phyloP scores from a whole-genome alignment of 2,329 filamentous ascomycete genomes.

The Mycosphaerella sp. region DNA sequence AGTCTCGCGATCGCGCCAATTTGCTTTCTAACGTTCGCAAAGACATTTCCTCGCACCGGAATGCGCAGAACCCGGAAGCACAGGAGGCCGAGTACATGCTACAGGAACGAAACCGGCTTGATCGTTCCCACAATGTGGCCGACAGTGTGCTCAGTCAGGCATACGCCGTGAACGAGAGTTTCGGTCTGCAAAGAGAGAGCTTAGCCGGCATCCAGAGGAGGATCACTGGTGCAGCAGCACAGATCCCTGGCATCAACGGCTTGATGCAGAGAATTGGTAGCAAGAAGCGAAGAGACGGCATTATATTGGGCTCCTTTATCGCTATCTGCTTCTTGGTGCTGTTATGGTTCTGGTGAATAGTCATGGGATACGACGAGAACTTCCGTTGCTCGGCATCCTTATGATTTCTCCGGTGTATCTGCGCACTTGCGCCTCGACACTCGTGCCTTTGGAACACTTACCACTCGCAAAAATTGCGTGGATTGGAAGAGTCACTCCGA shows the following conservation, averaged over 20 bases:
- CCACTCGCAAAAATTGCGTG: no score
- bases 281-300: conserved; percentile 89
- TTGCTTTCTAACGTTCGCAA: conserved; percentile 83
- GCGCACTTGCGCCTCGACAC: no score
- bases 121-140: conserved; percentile 81
- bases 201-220: conserved; percentile 81
- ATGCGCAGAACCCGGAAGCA: conserved; percentile 61
- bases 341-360: conserved; percentile 61
- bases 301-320: conserved; percentile 88
- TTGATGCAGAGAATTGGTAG: conserved; percentile 88
- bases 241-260: conserved; percentile 87
- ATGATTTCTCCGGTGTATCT: no score
- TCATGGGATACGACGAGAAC: background rate
- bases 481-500: no score
- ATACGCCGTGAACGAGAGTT: conserved; percentile 92
- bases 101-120: conserved; percentile 75
- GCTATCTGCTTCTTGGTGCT: conserved; percentile 86
- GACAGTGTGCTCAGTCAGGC: conserved; percentile 91
- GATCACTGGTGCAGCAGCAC: conserved; percentile 81
- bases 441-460: no score
- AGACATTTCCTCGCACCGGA: conserved; percentile 85
- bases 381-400: background rate
- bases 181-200: conserved; percentile 78
- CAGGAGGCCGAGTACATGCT: conserved; percentile 97
- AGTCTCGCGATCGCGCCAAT: conserved; percentile 80